Conservation (phyloP, 192 early-diverging fungal species). For the Backusella sp. region DNA sequence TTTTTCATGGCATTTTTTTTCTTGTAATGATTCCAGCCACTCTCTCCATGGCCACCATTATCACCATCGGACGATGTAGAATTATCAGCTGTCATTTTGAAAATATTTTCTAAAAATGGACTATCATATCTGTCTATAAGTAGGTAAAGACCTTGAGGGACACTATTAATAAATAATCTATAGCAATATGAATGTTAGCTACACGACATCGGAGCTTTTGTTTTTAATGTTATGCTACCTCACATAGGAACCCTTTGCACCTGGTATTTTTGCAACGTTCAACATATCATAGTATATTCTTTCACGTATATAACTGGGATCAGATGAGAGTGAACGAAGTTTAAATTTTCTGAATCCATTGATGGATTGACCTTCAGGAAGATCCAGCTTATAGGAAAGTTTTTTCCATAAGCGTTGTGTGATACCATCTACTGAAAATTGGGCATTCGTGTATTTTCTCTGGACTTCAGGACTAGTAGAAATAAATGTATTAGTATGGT, state of each 20-base stretch:
- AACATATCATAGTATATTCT: conserved; percentile 42
- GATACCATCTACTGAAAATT: conserved; percentile 7
- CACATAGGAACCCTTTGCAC: conserved; percentile 29
- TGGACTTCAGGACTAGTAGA: background rate
- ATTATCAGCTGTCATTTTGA: background rate
- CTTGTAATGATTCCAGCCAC: background rate
- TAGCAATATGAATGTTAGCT: background rate
- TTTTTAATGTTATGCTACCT: conserved; percentile 1
- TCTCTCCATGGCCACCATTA: background rate
- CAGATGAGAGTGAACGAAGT: conserved; percentile 32
- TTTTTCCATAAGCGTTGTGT: conserved; percentile 7
- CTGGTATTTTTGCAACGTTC: conserved; percentile 31
- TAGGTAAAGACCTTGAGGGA: conserved; percentile 37
- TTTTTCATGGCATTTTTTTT: background rate
- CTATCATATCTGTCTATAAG: conserved; percentile 43
- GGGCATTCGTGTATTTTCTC: background rate
- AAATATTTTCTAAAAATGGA: conserved; percentile 33
- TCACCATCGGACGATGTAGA: too few species aligned
- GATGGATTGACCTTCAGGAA: background rate
- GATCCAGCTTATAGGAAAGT: conserved; percentile 9
- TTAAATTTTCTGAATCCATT: conserved; percentile 30
- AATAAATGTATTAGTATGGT: background rate
- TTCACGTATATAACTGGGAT: conserved; percentile 40
- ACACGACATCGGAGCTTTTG: background rate
- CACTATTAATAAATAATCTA: conserved; percentile 36